phyloP scores from a whole-genome alignment of 805 yeast genomes.

The Saturnispora serradocipensis region DNA sequence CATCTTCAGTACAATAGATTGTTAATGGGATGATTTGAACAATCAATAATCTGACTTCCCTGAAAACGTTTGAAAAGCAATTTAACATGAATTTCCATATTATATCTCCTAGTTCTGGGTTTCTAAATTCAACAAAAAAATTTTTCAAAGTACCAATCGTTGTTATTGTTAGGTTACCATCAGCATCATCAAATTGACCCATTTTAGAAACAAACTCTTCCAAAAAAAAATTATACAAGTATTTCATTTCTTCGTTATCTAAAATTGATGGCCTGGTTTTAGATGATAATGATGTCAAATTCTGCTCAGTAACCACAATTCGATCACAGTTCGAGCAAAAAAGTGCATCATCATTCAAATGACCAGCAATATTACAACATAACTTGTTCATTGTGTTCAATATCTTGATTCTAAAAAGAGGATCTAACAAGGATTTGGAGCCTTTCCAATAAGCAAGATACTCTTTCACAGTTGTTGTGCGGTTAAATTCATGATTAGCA shows the following conservation, averaged over 20 bases:
- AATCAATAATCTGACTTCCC: constrained; percentile 49
- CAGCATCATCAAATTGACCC: constrained; percentile 16
- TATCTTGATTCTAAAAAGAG: constrained; percentile 12
- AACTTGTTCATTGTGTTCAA: constrained; percentile 34
- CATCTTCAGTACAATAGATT: constrained; percentile 33
- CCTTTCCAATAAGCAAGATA: constrained; percentile 3
- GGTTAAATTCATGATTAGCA: constrained; percentile 1
- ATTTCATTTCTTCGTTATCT: constrained; percentile 12
- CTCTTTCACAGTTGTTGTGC: neutral
- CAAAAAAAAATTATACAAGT: constrained; percentile 23
- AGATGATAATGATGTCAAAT: constrained; percentile 13
- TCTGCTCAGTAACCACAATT: constrained; percentile 12
- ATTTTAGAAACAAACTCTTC: constrained; percentile 9
- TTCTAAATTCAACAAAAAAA: constrained; percentile 43
- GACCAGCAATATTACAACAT: constrained; percentile 34
- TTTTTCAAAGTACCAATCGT: constrained; percentile 38
- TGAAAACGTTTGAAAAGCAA: constrained; percentile 33
- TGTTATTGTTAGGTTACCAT: constrained; percentile 30
- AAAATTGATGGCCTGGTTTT: constrained; percentile 24
- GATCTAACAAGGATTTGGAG: neutral
- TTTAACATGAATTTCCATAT: constrained; percentile 34
- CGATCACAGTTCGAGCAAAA: constrained; percentile 34
- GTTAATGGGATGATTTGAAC: constrained; percentile 43
- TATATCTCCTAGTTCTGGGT: constrained; percentile 31
- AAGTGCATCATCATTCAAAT: constrained; percentile 25